Base-by-base conservation (phyloP, 208 protist genomes). In the Naegleria fowleri region DNA sequence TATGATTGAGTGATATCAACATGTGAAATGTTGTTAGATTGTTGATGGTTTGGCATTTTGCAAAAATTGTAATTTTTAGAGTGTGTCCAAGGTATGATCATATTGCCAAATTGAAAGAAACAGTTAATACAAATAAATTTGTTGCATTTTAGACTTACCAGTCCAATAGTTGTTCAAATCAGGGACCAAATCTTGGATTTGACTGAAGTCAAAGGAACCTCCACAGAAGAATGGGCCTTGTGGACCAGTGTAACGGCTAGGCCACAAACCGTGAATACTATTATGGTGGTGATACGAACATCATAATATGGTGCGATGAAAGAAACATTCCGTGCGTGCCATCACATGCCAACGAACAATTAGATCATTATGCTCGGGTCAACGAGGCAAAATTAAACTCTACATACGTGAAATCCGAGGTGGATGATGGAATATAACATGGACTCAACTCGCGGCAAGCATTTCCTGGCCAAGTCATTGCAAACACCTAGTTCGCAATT, bases 211-310 rank as follows among this genome's bases (percentile, higher is more conserved):
- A 85, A 85, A 85, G 15, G 5, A 43, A 22, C 38, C 79, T 36
- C 79, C 79, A 25, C 79, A 85, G 79, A 39, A 43, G 38, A 43
- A 39, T 85, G 79, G 79, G 43, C 79, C 79, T 29, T 36, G 7
- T 79, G 38, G 79, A 29, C 79, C 79, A 85, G 22, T 43, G 5
- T 85, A 25, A 43, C 79, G 13, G 36, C 38, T 85, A 36, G 79
- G 79, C 79, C 79, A 85, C 36, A 85, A 85, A 25, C 79, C 79
- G 19, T 85, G 79, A 85, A 85, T 85, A 79, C 67, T 79, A 9
- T 79, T 36, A 36, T 79, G n/a, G 16, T 76, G 5, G 6, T 25
- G n/a, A n/a, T 22, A 58, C 52, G 6, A 58, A 22, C 52, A 58
- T 58, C 52, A 58, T 58, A 22, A 58, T 58, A 22, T 22, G 52